Percentiles rank a stretch among this genome's conserved stretches.
These are phyloP conservation scores for Trichoderma sp. DNA, from an alignment of 2,329 filamentous ascomycete species.

Conservation along the genomic window DNA sequence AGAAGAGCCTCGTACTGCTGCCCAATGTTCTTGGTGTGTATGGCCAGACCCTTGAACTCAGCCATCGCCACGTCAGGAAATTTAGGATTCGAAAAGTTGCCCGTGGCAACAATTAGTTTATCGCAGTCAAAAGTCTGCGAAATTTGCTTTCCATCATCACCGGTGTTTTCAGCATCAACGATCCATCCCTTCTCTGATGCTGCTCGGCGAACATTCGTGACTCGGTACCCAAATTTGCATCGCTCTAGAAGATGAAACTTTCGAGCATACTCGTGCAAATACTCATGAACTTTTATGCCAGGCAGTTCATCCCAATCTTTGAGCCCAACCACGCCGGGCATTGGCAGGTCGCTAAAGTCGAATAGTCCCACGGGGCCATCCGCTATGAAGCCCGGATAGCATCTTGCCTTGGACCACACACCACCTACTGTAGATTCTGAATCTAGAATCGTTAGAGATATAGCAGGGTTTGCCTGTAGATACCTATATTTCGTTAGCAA, in stretches of 20 bases:
- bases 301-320: conserved; percentile 5
- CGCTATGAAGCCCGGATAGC: conserved; percentile 8
- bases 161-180: background rate
- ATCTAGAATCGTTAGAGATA: background rate
- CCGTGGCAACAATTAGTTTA: background rate
- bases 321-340: background rate
- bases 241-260: background rate
- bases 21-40: conserved; percentile 6
- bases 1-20: background rate
- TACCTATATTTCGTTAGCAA: background rate
- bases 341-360: conserved; percentile 8
- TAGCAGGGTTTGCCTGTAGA: background rate
- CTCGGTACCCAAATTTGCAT: background rate
- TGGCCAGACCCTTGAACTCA: background rate
- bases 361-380: conserved; percentile 6
- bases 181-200: background rate
- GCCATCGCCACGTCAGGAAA: background rate
- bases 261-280: background rate
- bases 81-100: background rate
- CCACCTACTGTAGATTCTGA: background rate
- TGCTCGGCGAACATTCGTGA: background rate
- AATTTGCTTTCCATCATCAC: background rate
- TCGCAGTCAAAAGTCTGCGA: background rate
- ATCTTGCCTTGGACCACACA: conserved; percentile 9
- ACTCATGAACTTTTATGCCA: background rate